A percentile compares a stretch with the other conserved stretches of the same genome.
phyloP scores from a whole-genome alignment of 2,329 filamentous ascomycete genomes.

The Phaeosphaeriaceae sp. region DNA sequence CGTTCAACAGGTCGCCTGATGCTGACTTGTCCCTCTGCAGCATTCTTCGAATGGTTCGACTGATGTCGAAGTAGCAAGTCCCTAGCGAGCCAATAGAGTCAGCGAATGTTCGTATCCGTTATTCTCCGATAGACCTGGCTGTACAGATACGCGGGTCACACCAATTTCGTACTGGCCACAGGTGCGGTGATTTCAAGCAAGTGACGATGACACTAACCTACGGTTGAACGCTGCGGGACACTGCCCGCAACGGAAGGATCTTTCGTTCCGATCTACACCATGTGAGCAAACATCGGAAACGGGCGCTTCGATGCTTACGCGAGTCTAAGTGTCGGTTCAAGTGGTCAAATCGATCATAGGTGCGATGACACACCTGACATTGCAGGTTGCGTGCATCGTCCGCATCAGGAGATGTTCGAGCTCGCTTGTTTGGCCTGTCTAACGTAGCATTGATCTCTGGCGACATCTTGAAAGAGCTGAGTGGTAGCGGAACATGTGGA shows the following conservation, averaged over 20 bases:
- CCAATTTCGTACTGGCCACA: too few relatives aligned
- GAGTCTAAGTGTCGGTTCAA: conserved; percentile 41
- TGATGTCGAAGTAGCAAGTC: conserved; percentile 40
- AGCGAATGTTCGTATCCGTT: background rate
- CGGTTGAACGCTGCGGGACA: conserved; percentile 41
- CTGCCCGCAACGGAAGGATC: conserved; percentile 36
- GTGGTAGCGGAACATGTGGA: background rate
- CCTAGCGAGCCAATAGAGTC: conserved; percentile 2
- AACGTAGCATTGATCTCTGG: too few relatives aligned
- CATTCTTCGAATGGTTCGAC: conserved; percentile 33
- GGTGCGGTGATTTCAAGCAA: background rate
- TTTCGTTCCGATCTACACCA: conserved; percentile 33
- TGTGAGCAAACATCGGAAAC: background rate
- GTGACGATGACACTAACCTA: conserved; percentile 7
- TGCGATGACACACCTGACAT: conserved; percentile 36
- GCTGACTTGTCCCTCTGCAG: conserved; percentile 21
- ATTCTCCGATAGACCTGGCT: background rate
- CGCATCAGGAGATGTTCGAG: background rate
- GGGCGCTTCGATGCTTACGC: conserved; percentile 13
- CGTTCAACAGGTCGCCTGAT: conserved; percentile 25
- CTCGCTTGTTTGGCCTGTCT: conserved; percentile 4
- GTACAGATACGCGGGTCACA: too few relatives aligned
- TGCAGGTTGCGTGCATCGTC: conserved; percentile 8
- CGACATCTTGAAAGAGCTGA: conserved; percentile 6
- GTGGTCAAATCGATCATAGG: conserved; percentile 40